Conservation (phyloP, 768 basidiomycete species). For the Hemileccinum impolitum region DNA sequence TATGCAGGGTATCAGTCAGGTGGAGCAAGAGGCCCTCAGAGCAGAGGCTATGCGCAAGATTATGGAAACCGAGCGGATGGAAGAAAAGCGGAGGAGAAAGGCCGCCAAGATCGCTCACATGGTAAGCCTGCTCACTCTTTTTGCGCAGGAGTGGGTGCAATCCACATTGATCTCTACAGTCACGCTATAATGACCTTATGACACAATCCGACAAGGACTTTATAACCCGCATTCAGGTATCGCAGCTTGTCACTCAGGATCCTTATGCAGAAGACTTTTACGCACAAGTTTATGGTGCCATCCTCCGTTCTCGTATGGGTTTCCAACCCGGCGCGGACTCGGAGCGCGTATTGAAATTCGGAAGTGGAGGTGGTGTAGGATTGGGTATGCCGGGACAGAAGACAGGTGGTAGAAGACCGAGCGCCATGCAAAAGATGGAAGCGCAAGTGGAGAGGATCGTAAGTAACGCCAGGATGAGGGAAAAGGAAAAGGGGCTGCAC, state of each 20-base stretch:
- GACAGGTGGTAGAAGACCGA: constrained; percentile 66
- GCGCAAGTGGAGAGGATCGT: constrained; percentile 96
- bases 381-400: constrained; percentile 47
- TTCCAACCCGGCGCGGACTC: constrained; percentile 55
- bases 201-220: constrained; percentile 99
- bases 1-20: constrained; percentile 55
- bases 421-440: constrained; percentile 90
- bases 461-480: constrained; percentile 80
- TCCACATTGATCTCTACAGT: constrained; percentile 38
- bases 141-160: background rate
- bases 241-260: constrained; percentile 95
- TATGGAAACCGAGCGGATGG: constrained; percentile 85
- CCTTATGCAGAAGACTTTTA: constrained; percentile 99
- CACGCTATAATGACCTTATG: constrained; percentile 93
- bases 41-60: constrained; percentile 86
- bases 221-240: constrained; percentile 98
- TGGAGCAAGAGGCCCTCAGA: constrained; percentile 67
- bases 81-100: constrained; percentile 76
- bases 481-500: constrained; percentile 77
- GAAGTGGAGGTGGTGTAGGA: constrained; percentile 84
- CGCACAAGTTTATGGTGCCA: constrained; percentile 90
- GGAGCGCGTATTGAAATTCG: constrained; percentile 82
- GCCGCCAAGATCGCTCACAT: constrained; percentile 87
- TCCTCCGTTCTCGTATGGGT: constrained; percentile 76
- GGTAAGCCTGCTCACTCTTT: constrained; percentile 41